Evolutionary conservation across 768 basidiomycete species (phyloP).

Genomic region (Boletus pseudopeckii): DNA sequence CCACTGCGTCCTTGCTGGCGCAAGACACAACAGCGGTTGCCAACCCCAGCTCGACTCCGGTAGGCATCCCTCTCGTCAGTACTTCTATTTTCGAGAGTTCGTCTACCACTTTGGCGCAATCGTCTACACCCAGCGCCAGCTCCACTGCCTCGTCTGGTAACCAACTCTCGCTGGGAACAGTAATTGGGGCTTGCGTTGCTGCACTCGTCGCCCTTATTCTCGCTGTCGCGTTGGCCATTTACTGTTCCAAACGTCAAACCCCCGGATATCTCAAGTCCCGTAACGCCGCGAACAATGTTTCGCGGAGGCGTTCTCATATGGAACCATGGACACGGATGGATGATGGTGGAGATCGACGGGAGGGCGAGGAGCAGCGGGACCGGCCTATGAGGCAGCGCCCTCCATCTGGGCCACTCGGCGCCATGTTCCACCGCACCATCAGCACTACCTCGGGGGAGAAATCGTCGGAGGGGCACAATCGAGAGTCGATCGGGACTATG

Average conservation of each 20-base stretch:
- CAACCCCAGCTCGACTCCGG: background rate
- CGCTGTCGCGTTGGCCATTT: conserved; percentile 49
- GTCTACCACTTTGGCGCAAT: background rate
- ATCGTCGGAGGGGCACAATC: conserved; percentile 38
- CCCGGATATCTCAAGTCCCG: conserved; percentile 32
- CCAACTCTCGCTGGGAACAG: conserved; percentile 41
- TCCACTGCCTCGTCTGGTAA: conserved; percentile 13
- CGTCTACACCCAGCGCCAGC: conserved; percentile 9
- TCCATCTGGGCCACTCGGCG: conserved; percentile 42
- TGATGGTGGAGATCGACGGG: conserved; percentile 48
- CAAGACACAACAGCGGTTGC: conserved; percentile 15
- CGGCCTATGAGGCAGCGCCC: conserved; percentile 42
- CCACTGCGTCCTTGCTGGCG: conserved; percentile 23
- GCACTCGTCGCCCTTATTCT: conserved; percentile 51
- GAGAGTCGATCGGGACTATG: conserved; percentile 31
- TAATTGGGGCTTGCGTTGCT: conserved; percentile 61
- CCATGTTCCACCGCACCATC: conserved; percentile 60
- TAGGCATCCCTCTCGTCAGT: conserved; percentile 16
- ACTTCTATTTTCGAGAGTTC: background rate
- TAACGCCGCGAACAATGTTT: conserved; percentile 40
- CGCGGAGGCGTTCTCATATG: conserved; percentile 40
- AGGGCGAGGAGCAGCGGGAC: conserved; percentile 34
- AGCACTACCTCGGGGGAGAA: conserved; percentile 52
- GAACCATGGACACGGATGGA: conserved; percentile 60
- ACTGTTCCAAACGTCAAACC: conserved; percentile 45